phyloP scores from a whole-genome alignment of 257 asterid species.

The Ligustrum vulgare region DNA sequence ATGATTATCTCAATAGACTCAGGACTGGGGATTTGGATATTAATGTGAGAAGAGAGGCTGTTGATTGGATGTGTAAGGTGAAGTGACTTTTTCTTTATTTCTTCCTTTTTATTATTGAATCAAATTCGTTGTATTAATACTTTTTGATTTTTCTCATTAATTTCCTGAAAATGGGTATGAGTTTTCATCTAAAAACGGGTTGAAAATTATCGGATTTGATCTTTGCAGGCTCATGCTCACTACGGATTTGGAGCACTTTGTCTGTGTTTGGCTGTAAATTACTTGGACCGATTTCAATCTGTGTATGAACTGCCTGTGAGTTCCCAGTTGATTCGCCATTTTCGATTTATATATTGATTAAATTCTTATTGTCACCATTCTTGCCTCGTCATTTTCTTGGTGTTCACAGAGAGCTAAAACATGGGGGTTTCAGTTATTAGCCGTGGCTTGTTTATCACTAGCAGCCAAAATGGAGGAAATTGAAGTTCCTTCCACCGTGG shows the following conservation, averaged over 20 bases:
- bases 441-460: conserved; percentile 70
- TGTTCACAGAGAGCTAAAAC: conserved; percentile 42
- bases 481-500: conserved; percentile 44
- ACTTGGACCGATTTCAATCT: conserved; percentile 50
- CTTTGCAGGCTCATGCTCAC: conserved; percentile 47
- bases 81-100: conserved; percentile 7
- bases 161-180: conserved; percentile 21
- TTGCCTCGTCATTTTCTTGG: conserved; percentile 12
- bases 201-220: conserved; percentile 15
- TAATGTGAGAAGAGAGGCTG: conserved; percentile 57
- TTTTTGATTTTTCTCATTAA: conserved; percentile 14
- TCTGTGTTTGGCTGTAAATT: conserved; percentile 45
- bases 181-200: conserved; percentile 14
- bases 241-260: conserved; percentile 44
- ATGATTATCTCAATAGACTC: conserved; percentile 67
- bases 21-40: conserved; percentile 70
- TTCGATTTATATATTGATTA: conserved; percentile 6
- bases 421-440: conserved; percentile 62
- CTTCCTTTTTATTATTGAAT: conserved; percentile 12
- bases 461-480: conserved; percentile 79
- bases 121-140: conserved; percentile 6
- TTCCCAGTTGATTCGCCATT: conserved; percentile 24
- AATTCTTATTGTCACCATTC: conserved; percentile 19
- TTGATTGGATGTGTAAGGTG: conserved; percentile 90
- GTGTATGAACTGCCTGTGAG: conserved; percentile 44